These are phyloP conservation scores for Yamadazyma takamatsuzukensis DNA, from an alignment of 805 yeast genomes.

Conservation along the genomic window DNA sequence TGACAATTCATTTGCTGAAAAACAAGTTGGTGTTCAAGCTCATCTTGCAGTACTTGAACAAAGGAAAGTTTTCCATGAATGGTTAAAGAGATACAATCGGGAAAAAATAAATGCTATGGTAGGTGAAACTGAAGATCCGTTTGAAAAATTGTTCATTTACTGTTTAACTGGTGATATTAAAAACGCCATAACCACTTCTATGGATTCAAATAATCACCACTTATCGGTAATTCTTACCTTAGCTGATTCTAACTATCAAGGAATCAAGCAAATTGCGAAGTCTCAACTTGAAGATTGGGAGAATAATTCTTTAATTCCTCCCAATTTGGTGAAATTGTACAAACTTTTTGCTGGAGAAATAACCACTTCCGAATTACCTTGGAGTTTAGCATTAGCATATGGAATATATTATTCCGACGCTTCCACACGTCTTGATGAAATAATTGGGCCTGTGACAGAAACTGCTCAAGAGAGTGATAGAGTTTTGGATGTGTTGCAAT, in stretches of 20 bases:
- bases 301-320: slow-evolving; percentile 35
- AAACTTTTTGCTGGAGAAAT: slow-evolving; percentile 57
- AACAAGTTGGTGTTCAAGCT: no score
- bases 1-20: slow-evolving; percentile 22
- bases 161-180: slow-evolving; percentile 55
- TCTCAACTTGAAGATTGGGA: slow-evolving; percentile 70
- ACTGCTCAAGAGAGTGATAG: slow-evolving; percentile 6
- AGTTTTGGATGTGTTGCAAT: slow-evolving; percentile 18
- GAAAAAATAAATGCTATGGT: slow-evolving; percentile 27
- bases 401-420: slow-evolving; percentile 59
- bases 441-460: slow-evolving; percentile 8
- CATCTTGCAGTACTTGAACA: slow-evolving; percentile 2
- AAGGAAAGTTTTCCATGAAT: slow-evolving; percentile 45
- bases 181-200: slow-evolving; percentile 60
- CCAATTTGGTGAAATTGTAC: slow-evolving; percentile 53
- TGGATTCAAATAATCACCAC: slow-evolving; percentile 61
- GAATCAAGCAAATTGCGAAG: slow-evolving; percentile 52
- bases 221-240: slow-evolving; percentile 66
- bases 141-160: slow-evolving; percentile 49
- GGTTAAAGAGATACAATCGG: slow-evolving; percentile 53
- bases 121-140: slow-evolving; percentile 24
- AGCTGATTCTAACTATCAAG: slow-evolving; percentile 65
- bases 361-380: slow-evolving; percentile 47
- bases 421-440: slow-evolving; percentile 10
- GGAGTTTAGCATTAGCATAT: slow-evolving; percentile 63